Evolutionary conservation across 2,329 filamentous ascomycete genomes (phyloP).

Genomic region (Xylaria hypoxylon): DNA sequence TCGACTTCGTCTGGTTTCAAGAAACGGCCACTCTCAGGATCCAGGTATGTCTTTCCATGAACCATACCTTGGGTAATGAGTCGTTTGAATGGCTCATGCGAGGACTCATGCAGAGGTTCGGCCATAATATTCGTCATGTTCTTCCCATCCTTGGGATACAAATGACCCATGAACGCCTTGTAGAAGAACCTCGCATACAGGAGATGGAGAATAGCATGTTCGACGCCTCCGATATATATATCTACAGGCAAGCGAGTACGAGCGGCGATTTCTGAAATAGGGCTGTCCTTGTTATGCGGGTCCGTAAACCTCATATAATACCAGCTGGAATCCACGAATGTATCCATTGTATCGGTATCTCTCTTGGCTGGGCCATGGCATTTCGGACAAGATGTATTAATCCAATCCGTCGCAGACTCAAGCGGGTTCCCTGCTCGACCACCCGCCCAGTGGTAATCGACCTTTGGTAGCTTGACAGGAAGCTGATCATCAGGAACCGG

Average conservation of each 20-base stretch:
- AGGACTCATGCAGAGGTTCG: conserved; percentile 30
- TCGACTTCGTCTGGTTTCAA: conserved; percentile 82
- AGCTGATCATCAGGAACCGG: conserved; percentile 81
- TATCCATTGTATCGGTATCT: conserved; percentile 96
- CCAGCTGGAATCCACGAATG: conserved; percentile 95
- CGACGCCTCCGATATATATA: conserved; percentile 88
- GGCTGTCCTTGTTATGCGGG: conserved; percentile 69
- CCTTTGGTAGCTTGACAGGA: conserved; percentile 78
- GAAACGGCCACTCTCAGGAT: conserved; percentile 80
- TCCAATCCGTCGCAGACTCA: conserved; percentile 77
- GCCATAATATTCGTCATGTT: conserved; percentile 32
- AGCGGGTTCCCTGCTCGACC: conserved; percentile 82
- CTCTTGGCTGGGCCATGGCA: conserved; percentile 78
- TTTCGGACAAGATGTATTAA: conserved; percentile 79
- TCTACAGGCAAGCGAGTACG: conserved; percentile 77
- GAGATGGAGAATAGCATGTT: conserved; percentile 90
- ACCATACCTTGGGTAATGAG: conserved; percentile 94
- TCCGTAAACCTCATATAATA: conserved; percentile 88
- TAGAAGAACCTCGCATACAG: conserved; percentile 91
- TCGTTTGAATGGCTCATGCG: conserved; percentile 79
- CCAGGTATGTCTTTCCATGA: conserved; percentile 83
- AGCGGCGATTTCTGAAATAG: conserved; percentile 71
- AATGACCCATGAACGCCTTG: conserved; percentile 77
- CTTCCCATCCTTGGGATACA: conserved; percentile 54
- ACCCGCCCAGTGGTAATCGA: conserved; percentile 75